phyloP scores from a whole-genome alignment of 257 asterid genomes.

The Gentiana macrophylla region DNA sequence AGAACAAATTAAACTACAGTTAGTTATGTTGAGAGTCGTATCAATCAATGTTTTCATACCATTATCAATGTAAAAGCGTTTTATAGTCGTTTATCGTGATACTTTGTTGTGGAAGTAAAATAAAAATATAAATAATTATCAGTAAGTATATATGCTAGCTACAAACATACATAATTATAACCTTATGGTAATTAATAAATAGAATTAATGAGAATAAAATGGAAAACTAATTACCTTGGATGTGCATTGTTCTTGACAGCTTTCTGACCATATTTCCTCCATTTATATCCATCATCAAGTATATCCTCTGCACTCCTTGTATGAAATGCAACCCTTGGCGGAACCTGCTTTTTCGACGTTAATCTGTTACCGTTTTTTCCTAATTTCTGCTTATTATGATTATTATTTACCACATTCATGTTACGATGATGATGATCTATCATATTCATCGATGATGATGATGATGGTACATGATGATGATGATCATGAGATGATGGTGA shows the following conservation, averaged over 20 bases:
- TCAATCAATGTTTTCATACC: too few relatives aligned
- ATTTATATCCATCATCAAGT: conserved; percentile 90
- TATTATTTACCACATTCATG: neutral
- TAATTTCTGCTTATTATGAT: conserved; percentile 21
- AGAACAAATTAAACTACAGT: too few relatives aligned
- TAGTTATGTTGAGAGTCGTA: too few relatives aligned
- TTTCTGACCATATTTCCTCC: conserved; percentile 97
- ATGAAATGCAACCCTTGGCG: conserved; percentile 82
- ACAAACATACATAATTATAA: too few relatives aligned
- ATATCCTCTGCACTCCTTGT: conserved; percentile 78
- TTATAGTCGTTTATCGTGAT: too few relatives aligned
- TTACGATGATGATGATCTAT: neutral
- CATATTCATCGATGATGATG: conserved; percentile 17
- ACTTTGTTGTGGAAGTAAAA: too few relatives aligned
- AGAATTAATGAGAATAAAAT: neutral
- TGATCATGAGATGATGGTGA: too few relatives aligned
- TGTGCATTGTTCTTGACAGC: conserved; percentile 69
- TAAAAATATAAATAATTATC: too few relatives aligned
- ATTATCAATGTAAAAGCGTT: too few relatives aligned
- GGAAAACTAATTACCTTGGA: conserved; percentile 47
- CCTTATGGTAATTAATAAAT: neutral
- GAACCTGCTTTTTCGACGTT: conserved; percentile 35
- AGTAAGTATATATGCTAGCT: too few relatives aligned
- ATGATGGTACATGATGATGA: conserved; percentile 6
- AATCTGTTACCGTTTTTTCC: conserved; percentile 22